Evolutionary conservation across 495 filamentous ascomycete species (phyloP).

Genomic region (Penicillium malachiteum): DNA sequence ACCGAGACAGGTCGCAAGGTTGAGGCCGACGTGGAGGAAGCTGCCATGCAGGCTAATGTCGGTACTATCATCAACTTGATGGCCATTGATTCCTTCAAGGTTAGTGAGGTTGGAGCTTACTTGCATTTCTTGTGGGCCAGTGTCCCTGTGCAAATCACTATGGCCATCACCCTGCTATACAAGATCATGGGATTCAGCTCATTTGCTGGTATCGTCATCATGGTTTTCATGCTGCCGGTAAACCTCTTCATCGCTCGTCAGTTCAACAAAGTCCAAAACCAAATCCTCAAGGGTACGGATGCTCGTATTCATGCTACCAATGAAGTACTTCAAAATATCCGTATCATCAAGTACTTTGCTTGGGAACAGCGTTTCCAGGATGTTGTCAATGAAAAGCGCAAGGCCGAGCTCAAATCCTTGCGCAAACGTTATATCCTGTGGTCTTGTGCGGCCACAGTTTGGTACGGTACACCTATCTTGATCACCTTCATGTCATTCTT

Average conservation of each 20-base stretch:
- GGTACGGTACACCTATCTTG: constrained; percentile 92
- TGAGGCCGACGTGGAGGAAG: constrained; percentile 37
- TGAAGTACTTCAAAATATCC: constrained; percentile 94
- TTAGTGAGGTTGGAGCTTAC: constrained; percentile 89
- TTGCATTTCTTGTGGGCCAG: constrained; percentile 86
- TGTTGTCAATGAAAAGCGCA: constrained; percentile 84
- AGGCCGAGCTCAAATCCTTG: constrained; percentile 72
- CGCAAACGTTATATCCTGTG: constrained; percentile 85
- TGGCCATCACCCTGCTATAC: constrained; percentile 77
- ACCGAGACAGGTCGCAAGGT: constrained; percentile 34
- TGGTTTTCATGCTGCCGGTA: constrained; percentile 83
- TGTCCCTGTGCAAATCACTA: constrained; percentile 77
- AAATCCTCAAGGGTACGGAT: constrained; percentile 92
- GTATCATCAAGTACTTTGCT: constrained; percentile 99
- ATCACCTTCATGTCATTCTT: constrained; percentile 97
- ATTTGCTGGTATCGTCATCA: constrained; percentile 89
- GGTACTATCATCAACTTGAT: constrained; percentile 99
- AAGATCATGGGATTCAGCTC: constrained; percentile 88
- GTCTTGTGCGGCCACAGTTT: constrained; percentile 87
- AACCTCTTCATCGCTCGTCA: constrained; percentile 83
- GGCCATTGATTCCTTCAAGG: constrained; percentile 99
- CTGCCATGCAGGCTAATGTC: constrained; percentile 77
- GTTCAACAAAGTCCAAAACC: constrained; percentile 81
- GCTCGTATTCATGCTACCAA: constrained; percentile 96
- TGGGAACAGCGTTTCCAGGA: constrained; percentile 93